A percentile compares a stretch with the other conserved stretches of the same genome.
Conservation (phyloP, 495 filamentous ascomycete species). For the Jackrogersella multiformis region DNA sequence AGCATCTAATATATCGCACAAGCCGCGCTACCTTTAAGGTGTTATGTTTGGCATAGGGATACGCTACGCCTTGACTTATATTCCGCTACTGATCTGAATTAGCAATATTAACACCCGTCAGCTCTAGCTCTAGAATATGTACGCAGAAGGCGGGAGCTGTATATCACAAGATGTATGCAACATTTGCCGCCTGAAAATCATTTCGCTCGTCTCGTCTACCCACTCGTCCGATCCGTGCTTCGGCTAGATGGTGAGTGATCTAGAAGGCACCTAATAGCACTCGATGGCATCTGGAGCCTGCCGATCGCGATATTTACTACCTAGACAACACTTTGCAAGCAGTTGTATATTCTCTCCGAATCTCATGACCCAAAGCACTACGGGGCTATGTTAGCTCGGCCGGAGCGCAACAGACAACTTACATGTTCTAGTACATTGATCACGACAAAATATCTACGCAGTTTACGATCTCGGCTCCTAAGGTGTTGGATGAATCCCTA, state of each 20-base stretch:
- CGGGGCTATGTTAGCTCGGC: constrained; percentile 2
- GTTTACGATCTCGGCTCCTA: background rate
- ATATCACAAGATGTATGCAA: constrained; percentile 28
- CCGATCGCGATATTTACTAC: constrained; percentile 8
- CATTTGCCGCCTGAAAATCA: constrained; percentile 19
- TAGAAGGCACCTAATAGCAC: background rate
- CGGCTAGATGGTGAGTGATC: background rate
- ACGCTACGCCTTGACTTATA: constrained; percentile 23
- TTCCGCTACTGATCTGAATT: constrained; percentile 14
- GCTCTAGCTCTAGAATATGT: constrained; percentile 10
- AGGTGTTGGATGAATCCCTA: constrained; percentile 3
- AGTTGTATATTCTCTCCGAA: constrained; percentile 8
- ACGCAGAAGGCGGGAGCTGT: constrained; percentile 28
- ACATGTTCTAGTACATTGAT: constrained; percentile 1
- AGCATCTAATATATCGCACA: constrained; percentile 10
- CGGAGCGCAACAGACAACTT: constrained; percentile 6
- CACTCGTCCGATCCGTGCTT: constrained; percentile 17
- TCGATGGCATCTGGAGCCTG: background rate
- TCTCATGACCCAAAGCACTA: background rate
- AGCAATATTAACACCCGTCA: background rate
- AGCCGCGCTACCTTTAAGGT: constrained; percentile 10
- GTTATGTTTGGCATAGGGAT: constrained; percentile 20
- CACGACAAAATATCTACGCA: background rate
- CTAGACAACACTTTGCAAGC: constrained; percentile 11
- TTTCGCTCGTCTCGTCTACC: constrained; percentile 16